These are phyloP conservation scores for Aspergillus bombycis DNA, from an alignment of 2,329 filamentous ascomycete species.

Conservation along the genomic window DNA sequence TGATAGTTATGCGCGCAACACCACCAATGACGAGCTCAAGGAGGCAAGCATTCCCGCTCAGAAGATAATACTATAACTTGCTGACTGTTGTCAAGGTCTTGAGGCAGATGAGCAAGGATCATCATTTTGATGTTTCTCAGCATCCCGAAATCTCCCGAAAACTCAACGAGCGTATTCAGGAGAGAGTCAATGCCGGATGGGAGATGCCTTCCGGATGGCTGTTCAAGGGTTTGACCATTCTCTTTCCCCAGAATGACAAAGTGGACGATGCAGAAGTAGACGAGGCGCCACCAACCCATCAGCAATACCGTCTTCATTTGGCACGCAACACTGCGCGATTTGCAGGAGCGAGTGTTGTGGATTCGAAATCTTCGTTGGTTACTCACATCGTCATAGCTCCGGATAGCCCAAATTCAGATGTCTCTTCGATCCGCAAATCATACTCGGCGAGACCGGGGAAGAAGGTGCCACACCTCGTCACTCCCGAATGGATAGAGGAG, in stretches of 20 bases:
- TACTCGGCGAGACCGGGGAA: slow-evolving; percentile 37
- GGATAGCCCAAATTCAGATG: slow-evolving; percentile 49
- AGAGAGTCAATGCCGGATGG: slow-evolving; percentile 39
- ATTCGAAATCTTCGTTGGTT: slow-evolving; percentile 55
- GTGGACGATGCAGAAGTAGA: slow-evolving; percentile 4
- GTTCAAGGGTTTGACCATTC: slow-evolving; percentile 52
- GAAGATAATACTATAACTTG: not conserved
- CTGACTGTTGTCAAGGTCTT: slow-evolving; percentile 37
- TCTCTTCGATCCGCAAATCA: slow-evolving; percentile 34
- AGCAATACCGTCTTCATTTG: slow-evolving; percentile 41
- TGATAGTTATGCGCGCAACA: slow-evolving; percentile 80
- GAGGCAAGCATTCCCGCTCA: slow-evolving; percentile 31
- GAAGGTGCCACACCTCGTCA: slow-evolving; percentile 70
- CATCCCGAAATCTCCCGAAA: slow-evolving; percentile 55
- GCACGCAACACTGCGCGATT: slow-evolving; percentile 67
- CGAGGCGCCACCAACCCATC: not conserved
- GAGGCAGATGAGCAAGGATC: slow-evolving; percentile 40
- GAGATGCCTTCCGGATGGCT: slow-evolving; percentile 48
- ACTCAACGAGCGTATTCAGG: slow-evolving; percentile 60
- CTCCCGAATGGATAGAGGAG: slow-evolving; percentile 71
- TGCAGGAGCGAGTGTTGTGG: slow-evolving; percentile 64
- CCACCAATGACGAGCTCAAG: slow-evolving; percentile 65
- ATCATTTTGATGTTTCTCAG: slow-evolving; percentile 43
- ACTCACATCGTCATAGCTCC: slow-evolving; percentile 74
- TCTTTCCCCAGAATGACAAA: slow-evolving; percentile 38